Conservation (phyloP, 495 filamentous ascomycete genomes). For the Tuber indicum region DNA sequence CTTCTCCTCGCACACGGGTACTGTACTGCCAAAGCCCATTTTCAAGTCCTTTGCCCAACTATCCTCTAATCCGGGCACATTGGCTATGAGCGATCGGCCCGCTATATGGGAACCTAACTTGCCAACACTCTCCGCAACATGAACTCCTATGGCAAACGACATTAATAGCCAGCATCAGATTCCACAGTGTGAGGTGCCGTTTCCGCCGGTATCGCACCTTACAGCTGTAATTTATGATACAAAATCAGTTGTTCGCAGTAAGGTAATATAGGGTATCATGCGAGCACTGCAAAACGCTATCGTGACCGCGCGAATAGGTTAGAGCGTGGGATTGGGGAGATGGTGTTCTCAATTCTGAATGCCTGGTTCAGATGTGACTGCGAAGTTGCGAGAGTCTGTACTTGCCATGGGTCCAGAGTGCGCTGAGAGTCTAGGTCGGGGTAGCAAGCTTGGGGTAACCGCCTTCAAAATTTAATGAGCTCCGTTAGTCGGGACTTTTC, state of each 20-base stretch:
- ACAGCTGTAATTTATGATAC: too few species aligned
- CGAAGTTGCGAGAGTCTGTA: background rate
- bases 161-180: background rate
- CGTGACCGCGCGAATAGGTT: too few species aligned
- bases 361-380: background rate
- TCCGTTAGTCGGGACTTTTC: background rate
- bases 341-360: background rate
- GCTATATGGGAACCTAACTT: too few species aligned
- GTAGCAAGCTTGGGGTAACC: background rate
- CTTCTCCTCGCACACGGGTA: too few species aligned
- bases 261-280: background rate
- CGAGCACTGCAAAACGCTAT: background rate
- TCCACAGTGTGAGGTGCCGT: too few species aligned
- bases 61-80: background rate
- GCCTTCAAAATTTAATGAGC: background rate
- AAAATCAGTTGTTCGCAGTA: background rate
- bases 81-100: background rate
- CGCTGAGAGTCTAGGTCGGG: background rate
- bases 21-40: too few species aligned
- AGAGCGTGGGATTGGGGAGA: background rate
- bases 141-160: background rate
- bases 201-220: too few species aligned
- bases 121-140: too few species aligned
- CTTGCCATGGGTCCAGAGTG: background rate
- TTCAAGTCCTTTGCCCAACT: background rate